A percentile compares a stretch with the other conserved stretches of the same genome.
Conservation (phyloP, 495 filamentous ascomycete species). For the Hypomontagnella monticulosa region DNA sequence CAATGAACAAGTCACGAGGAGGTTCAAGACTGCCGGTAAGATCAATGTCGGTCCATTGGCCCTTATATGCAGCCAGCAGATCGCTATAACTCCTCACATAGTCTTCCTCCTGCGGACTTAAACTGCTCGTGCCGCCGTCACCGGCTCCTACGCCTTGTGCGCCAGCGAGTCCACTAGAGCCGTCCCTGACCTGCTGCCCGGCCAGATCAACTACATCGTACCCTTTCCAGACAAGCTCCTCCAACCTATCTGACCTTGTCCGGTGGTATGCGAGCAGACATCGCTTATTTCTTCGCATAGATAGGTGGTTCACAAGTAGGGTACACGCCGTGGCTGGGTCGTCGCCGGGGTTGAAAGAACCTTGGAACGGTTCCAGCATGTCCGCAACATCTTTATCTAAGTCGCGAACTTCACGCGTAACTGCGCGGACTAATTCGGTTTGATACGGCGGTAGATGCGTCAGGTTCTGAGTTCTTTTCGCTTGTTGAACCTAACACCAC, state of each 20-base stretch:
- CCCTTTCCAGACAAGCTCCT: conserved; percentile 93
- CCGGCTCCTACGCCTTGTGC: conserved; percentile 48
- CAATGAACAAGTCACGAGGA: conserved; percentile 94
- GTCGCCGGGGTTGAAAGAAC: conserved; percentile 83
- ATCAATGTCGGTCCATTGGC: conserved; percentile 98
- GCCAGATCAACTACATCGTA: conserved; percentile 72
- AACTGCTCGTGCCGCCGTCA: conserved; percentile 68
- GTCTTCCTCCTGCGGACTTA: conserved; percentile 98
- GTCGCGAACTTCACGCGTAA: conserved; percentile 92
- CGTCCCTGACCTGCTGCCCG: conserved; percentile 50
- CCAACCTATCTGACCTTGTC: conserved; percentile 87
- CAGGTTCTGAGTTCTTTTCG: conserved; percentile 92
- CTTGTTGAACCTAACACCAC: conserved; percentile 82
- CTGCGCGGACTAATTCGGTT: conserved; percentile 86
- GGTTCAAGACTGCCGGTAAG: conserved; percentile 95
- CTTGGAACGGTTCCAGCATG: conserved; percentile 82
- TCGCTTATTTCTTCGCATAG: conserved; percentile 95
- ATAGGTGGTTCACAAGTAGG: conserved; percentile 90
- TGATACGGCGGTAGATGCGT: conserved; percentile 91
- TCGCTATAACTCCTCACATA: conserved; percentile 93
- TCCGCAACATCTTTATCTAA: conserved; percentile 87
- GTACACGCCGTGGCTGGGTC: conserved; percentile 87
- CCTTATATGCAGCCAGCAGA: conserved; percentile 94
- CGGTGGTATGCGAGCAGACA: conserved; percentile 96
- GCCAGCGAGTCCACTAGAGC: conserved; percentile 43